Evolutionary conservation across 108 stramenopile genomes (phyloP).

Genomic region (Skeletonema grethae): DNA sequence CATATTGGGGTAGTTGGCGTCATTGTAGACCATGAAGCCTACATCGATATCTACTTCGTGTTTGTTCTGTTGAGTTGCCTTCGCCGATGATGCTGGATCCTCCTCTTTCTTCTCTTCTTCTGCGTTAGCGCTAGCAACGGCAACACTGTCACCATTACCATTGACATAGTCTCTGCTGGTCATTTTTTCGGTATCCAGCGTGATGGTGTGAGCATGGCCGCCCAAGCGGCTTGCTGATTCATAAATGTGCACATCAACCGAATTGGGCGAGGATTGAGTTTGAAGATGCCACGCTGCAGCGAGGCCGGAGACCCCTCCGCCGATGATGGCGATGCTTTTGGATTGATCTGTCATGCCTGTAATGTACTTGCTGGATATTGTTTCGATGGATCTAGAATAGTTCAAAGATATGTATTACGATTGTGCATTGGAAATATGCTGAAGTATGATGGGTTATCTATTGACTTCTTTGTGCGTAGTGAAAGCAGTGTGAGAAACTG

Average conservation of each 20-base stretch:
- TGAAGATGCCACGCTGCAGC: conserved; percentile 79
- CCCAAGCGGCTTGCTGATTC: conserved; percentile 78
- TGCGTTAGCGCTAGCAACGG: neutral
- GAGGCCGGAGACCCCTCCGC: conserved; percentile 80
- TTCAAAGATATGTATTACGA: too few relatives aligned
- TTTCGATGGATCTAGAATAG: too few relatives aligned
- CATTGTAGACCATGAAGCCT: conserved; percentile 98
- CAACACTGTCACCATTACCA: neutral
- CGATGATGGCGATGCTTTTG: conserved; percentile 68
- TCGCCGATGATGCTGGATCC: neutral
- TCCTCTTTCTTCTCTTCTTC: conserved; percentile 47
- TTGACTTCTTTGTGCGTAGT: too few relatives aligned
- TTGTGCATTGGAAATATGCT: too few relatives aligned
- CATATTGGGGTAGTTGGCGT: conserved; percentile 95
- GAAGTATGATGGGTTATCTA: too few relatives aligned
- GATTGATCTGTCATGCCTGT: neutral
- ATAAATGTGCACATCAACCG: conserved; percentile 77
- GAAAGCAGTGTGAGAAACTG: neutral
- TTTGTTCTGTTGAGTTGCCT: conserved; percentile 25
- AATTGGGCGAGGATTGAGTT: conserved; percentile 13
- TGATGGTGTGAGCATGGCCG: conserved; percentile 89
- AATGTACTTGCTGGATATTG: too few relatives aligned
- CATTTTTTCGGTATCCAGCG: conserved; percentile 27
- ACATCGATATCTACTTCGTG: conserved; percentile 85
- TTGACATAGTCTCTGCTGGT: conserved; percentile 17